Base-by-base conservation (phyloP, 768 basidiomycete species). In the Pleurotus pulmonarius region DNA sequence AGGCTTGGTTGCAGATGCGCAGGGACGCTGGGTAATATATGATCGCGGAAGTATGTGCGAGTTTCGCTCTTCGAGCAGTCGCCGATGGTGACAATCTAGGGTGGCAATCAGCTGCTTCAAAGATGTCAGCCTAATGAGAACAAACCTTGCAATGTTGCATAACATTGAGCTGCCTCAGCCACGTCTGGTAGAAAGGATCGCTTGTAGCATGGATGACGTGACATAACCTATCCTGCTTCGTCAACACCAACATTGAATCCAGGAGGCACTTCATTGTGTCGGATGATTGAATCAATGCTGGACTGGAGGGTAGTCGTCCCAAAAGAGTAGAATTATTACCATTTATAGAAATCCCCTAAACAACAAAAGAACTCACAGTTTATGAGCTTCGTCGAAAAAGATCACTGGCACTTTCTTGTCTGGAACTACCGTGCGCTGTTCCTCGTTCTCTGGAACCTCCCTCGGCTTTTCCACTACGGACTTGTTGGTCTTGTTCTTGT, bases 351-450 rank as follows among this genome's bases (percentile, higher is more conserved):
- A 34, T 34, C 29, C 29, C 41, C 26, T 16, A 48, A 6, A 12
- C 5, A 39, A 34, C 26, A 60, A 84, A 37, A 67, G 2, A 44
- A 22, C 41, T 44, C 20, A 90, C 86, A 92, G 70, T 67, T 87
- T 90, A 65, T 94, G 92, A 1, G 90, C 89, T 67, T 94, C 92
- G 60, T 94, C 92, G 58, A 94, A 83, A 66, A 93, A 88, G 56
- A 93, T 40, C 55, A 89, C 88, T 1, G 89, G 89, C 65, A 87
- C 82, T 70, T 83, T 87, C 75, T 92, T 93, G 57, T 59, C 43
- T 11, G 69, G 72, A 56, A 71, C 71, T 20, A 20, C 8, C 44
- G 67, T 63, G 29, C 67, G 70, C 55, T 69, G 75, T 15, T 65
- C 59, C 4, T 68, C 68, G 55, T 68, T 65, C 49, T 65, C 70